Percentiles rank a stretch among this genome's conserved stretches.
Conservation (phyloP, 2,329 filamentous ascomycete species). For the Trichoderma arundinaceum region DNA sequence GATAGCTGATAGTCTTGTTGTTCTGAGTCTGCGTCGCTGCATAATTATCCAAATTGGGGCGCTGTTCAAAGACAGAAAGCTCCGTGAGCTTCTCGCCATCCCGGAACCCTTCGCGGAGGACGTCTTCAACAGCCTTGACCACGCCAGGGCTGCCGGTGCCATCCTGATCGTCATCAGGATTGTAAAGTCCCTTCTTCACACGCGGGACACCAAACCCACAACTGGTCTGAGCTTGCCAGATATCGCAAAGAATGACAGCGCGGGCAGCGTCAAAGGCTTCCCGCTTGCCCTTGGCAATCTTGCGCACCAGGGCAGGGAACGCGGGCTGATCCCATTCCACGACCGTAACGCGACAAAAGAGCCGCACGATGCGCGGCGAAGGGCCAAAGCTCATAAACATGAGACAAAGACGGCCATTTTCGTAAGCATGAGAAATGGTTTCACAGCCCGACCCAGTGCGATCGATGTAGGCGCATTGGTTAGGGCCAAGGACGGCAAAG, state of each 20-base stretch:
- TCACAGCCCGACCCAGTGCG: constrained; percentile 77
- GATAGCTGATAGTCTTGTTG: constrained; percentile 60
- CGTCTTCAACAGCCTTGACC: constrained; percentile 34
- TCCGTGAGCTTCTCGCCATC: constrained; percentile 42
- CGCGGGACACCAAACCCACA: constrained; percentile 70
- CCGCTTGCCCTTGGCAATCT: constrained; percentile 46
- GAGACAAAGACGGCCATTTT: constrained; percentile 76
- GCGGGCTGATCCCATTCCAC: constrained; percentile 63
- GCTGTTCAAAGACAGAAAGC: constrained; percentile 55
- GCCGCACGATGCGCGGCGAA: constrained; percentile 65
- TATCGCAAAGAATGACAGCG: constrained; percentile 65
- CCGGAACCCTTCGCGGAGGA: constrained; percentile 38
- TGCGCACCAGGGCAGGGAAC: constrained; percentile 56
- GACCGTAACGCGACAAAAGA: constrained; percentile 65
- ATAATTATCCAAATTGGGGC: constrained; percentile 62
- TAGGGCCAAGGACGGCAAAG: constrained; percentile 64
- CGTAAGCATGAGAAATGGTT: constrained; percentile 76
- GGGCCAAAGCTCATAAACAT: constrained; percentile 73
- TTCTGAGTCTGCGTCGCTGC: constrained; percentile 54
- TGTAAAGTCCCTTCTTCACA: constrained; percentile 51
- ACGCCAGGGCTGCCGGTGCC: neutral
- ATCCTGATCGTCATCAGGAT: constrained; percentile 36
- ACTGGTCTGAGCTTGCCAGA: constrained; percentile 70
- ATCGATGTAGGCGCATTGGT: constrained; percentile 72
- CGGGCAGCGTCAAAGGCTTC: constrained; percentile 55